Conservation (phyloP, 2,329 filamentous ascomycete genomes). For the Lecanosticta acicola region DNA sequence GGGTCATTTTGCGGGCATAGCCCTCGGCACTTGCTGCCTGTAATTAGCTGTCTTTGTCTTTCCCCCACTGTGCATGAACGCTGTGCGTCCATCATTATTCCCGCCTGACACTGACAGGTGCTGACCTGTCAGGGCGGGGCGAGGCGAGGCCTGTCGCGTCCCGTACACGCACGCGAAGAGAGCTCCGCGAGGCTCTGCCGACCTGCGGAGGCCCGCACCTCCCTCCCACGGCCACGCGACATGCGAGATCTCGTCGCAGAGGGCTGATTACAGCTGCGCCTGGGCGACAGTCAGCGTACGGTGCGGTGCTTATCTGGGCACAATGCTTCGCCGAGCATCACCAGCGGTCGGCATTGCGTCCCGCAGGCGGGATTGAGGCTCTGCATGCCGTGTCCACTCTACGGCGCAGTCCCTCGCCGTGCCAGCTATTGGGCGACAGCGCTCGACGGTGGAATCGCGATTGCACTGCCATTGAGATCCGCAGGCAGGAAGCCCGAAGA, state of each 20-base stretch:
- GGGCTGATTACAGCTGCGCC: not conserved
- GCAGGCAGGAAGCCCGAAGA: not conserved
- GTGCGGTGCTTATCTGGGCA: not conserved
- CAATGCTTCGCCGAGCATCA: not conserved
- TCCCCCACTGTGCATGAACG: not conserved
- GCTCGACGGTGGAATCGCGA: not conserved
- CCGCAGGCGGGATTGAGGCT: constrained; percentile 6
- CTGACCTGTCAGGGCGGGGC: not conserved
- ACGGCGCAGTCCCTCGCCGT: too few species aligned
- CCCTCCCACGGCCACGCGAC: not conserved
- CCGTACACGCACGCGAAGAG: too few species aligned
- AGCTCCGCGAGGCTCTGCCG: too few species aligned
- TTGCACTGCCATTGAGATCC: constrained; percentile 8
- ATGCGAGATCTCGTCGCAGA: constrained; percentile 1
- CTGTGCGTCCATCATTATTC: too few species aligned
- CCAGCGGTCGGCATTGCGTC: not conserved
- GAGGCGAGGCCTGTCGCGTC: not conserved
- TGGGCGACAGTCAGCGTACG: not conserved
- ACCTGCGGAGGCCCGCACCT: too few species aligned
- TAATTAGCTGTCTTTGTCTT: constrained; percentile 9
- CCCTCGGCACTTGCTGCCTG: not conserved
- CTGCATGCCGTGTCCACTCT: constrained; percentile 4
- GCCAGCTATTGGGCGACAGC: too few species aligned
- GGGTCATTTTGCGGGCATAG: constrained; percentile 2
- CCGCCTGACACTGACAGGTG: too few species aligned